These are phyloP conservation scores for Cercophora samala DNA, from an alignment of 495 filamentous ascomycete genomes.

Conservation along the genomic window DNA sequence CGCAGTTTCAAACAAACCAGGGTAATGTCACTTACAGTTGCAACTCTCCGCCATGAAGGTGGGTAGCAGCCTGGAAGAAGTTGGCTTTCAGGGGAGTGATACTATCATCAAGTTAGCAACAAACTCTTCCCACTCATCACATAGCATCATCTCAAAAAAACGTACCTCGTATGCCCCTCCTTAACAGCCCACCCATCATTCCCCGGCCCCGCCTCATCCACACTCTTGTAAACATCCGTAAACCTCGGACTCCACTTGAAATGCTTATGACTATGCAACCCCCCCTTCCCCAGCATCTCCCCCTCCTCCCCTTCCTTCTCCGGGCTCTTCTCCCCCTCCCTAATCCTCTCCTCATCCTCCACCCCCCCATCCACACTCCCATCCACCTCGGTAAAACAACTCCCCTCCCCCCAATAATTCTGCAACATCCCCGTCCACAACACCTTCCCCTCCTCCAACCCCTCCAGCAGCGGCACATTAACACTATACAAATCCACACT, in stretches of 20 bases:
- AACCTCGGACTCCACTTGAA: slow-evolving; percentile 94
- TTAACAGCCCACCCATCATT: slow-evolving; percentile 95
- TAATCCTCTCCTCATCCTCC: slow-evolving; percentile 63
- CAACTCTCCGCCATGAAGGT: slow-evolving; percentile 64
- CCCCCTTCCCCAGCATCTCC: slow-evolving; percentile 17
- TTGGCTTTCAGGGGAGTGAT: slow-evolving; percentile 89
- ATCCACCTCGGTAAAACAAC: slow-evolving; percentile 76
- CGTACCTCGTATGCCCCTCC: slow-evolving; percentile 82
- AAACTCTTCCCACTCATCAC: background rate
- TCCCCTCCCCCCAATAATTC: slow-evolving; percentile 77
- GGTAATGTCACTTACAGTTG: slow-evolving; percentile 71
- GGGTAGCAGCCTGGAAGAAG: slow-evolving; percentile 74
- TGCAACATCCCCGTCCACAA: slow-evolving; percentile 80
- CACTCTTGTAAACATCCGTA: slow-evolving; percentile 76
- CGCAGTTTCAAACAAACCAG: slow-evolving; percentile 4
- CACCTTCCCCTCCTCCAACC: slow-evolving; percentile 63
- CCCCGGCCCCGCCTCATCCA: slow-evolving; percentile 73
- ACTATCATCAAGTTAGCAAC: slow-evolving; percentile 47
- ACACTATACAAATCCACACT: slow-evolving; percentile 76
- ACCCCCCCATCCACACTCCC: slow-evolving; percentile 56
- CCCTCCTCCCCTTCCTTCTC: slow-evolving; percentile 28
- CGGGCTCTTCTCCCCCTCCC: slow-evolving; percentile 53
- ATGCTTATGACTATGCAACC: slow-evolving; percentile 66
- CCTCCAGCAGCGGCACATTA: slow-evolving; percentile 77
- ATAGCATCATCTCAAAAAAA: slow-evolving; percentile 18